Conservation (phyloP, 1,139 yeast species). For the Tardiomyces digboiensis region DNA sequence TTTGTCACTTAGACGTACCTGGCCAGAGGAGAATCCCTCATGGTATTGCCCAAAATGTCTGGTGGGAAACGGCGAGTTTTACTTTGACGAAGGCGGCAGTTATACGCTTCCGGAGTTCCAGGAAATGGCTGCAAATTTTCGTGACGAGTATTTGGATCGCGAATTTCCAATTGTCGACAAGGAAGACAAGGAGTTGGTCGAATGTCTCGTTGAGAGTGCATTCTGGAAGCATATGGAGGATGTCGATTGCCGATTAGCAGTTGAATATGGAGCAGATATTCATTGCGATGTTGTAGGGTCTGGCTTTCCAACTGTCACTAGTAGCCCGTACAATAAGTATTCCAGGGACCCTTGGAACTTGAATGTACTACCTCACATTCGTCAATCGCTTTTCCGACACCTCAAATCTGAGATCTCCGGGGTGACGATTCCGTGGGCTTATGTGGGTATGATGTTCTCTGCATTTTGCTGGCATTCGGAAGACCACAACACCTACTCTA, state of each 20-base stretch:
- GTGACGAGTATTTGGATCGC: conserved; percentile 32
- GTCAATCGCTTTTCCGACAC: conserved; percentile 41
- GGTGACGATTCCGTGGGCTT: conserved; percentile 38
- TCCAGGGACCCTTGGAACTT: conserved; percentile 58
- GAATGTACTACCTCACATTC: conserved; percentile 50
- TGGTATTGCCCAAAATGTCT: conserved; percentile 85
- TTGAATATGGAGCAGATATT: conserved; percentile 41
- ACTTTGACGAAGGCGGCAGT: conserved; percentile 67
- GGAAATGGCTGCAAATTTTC: conserved; percentile 45
- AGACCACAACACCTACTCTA: conserved; percentile 62
- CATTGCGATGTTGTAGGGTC: conserved; percentile 38
- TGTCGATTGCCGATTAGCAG: conserved; percentile 30
- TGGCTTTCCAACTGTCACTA: conserved; percentile 38
- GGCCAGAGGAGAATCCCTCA: conserved; percentile 10
- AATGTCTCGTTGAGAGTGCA: conserved; percentile 20
- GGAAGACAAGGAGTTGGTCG: conserved; percentile 11
- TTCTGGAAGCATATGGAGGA: conserved; percentile 34
- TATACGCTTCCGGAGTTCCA: conserved; percentile 56
- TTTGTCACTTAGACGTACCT: background rate
- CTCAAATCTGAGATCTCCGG: conserved; percentile 36
- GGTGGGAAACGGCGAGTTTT: conserved; percentile 82
- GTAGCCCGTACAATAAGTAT: conserved; percentile 22
- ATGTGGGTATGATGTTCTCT: conserved; percentile 60
- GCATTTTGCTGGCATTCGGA: conserved; percentile 67
- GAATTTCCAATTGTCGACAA: conserved; percentile 32